A percentile compares a stretch with the other conserved stretches of the same genome.
phyloP scores from a whole-genome alignment of 208 protist genomes.

The Strigomonas culicis region DNA sequence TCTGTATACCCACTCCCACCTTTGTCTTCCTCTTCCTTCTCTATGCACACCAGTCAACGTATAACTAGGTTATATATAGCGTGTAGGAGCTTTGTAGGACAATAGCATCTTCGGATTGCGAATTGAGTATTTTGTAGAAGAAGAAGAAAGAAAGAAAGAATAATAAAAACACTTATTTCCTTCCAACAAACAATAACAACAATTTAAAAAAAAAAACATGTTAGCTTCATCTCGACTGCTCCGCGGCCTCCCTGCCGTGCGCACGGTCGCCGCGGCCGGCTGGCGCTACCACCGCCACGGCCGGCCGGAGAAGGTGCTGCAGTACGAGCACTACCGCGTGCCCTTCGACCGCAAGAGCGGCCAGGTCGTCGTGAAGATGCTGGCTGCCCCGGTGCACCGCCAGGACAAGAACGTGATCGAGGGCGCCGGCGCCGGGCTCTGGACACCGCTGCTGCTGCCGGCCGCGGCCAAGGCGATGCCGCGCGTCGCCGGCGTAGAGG shows the following conservation, averaged over 20 bases:
- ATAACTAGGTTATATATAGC: background rate
- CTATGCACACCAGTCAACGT: constrained; percentile 7
- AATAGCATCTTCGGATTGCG: too few species aligned
- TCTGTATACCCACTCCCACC: constrained; percentile 7
- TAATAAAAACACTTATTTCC: too few species aligned
- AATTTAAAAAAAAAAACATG: constrained; percentile 2
- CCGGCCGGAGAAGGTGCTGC: constrained; percentile 64
- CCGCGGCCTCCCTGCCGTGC: constrained; percentile 40
- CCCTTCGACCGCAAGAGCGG: constrained; percentile 77
- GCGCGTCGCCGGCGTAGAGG: constrained; percentile 91
- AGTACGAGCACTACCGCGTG: constrained; percentile 80
- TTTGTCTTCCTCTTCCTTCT: constrained; percentile 18
- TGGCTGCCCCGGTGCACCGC: constrained; percentile 94
- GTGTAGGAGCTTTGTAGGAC: background rate
- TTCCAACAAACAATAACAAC: background rate
- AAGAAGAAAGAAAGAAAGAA: too few species aligned
- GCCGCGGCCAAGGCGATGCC: constrained; percentile 19
- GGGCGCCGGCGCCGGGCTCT: constrained; percentile 55
- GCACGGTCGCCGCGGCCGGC: constrained; percentile 77
- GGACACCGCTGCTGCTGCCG: background rate
- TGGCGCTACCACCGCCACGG: constrained; percentile 88
- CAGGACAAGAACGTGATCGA: constrained; percentile 95
- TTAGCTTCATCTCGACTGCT: background rate
- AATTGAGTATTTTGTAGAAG: too few species aligned
- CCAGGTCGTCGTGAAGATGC: constrained; percentile 94